A percentile compares a stretch with the other conserved stretches of the same genome.
Conservation (phyloP, 2,329 filamentous ascomycete species). For the Ustulina deusta region DNA sequence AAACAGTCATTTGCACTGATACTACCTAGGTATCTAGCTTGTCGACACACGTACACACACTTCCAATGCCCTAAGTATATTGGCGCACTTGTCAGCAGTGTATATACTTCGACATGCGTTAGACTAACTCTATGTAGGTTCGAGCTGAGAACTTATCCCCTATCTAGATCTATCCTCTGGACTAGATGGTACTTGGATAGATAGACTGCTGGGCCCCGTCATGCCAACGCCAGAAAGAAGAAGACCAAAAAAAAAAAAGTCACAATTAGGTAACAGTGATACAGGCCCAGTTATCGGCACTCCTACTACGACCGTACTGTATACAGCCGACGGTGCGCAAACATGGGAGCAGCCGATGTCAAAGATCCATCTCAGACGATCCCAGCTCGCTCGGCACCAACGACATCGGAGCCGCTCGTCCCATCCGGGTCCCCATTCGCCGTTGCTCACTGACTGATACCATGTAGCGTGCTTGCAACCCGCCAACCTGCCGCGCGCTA, state of each 20-base stretch:
- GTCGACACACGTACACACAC: not conserved
- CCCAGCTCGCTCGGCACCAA: constrained; percentile 28
- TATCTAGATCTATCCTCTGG: not conserved
- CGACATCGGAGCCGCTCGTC: constrained; percentile 43
- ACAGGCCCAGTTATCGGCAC: constrained; percentile 25
- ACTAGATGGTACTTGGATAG: too few relatives aligned
- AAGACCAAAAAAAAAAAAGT: constrained; percentile 34
- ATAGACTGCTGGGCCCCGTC: constrained; percentile 6
- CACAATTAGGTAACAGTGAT: constrained; percentile 39
- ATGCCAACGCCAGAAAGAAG: not conserved
- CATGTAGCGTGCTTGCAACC: constrained; percentile 12
- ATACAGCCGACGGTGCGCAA: not conserved
- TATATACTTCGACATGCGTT: too few relatives aligned
- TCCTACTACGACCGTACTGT: not conserved
- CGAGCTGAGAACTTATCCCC: not conserved
- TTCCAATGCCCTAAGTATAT: not conserved
- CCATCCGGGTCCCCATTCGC: constrained; percentile 28
- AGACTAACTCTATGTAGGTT: too few relatives aligned
- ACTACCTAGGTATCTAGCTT: not conserved
- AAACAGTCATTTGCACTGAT: not conserved
- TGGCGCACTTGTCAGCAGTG: not conserved
- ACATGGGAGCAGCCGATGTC: constrained; percentile 9
- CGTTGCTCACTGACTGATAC: constrained; percentile 32
- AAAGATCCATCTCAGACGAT: constrained; percentile 2
- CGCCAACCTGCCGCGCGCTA: not conserved